Evolutionary conservation across 345 rosid genomes (phyloP).

Genomic region (Rhodamnia argentea): DNA sequence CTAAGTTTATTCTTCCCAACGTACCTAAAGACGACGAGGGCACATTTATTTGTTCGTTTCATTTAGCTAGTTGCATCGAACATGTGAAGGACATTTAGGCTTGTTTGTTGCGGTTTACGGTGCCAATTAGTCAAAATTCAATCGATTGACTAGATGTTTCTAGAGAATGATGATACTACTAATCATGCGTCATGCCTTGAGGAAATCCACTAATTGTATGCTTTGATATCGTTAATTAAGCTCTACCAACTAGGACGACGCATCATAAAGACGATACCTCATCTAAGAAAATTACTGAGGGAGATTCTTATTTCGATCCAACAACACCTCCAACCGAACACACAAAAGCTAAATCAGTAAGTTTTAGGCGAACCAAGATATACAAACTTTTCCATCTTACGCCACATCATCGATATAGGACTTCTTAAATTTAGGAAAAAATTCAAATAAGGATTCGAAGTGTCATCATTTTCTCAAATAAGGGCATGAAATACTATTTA

Average conservation of each 20-base stretch:
- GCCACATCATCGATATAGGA: neutral
- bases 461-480: too few species aligned
- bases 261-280: accelerated
- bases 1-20: neutral
- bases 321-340: neutral
- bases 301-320: neutral
- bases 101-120: neutral
- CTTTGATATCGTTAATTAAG: neutral
- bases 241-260: accelerated
- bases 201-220: neutral
- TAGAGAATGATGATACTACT: too few species aligned
- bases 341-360: neutral
- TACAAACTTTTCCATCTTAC: neutral
- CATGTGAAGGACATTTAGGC: neutral
- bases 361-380: neutral
- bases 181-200: neutral
- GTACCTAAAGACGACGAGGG: neutral
- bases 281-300: neutral
- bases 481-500: too few species aligned
- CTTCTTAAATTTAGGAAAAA: neutral
- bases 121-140: neutral
- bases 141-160: neutral
- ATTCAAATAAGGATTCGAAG: too few species aligned
- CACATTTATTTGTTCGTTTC: neutral
- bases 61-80: neutral